Evolutionary conservation across 1,284 basidiomycete species (phyloP), one percentile per base, ranked within the genome.

Genomic region (Porodaedalea pini): DNA sequence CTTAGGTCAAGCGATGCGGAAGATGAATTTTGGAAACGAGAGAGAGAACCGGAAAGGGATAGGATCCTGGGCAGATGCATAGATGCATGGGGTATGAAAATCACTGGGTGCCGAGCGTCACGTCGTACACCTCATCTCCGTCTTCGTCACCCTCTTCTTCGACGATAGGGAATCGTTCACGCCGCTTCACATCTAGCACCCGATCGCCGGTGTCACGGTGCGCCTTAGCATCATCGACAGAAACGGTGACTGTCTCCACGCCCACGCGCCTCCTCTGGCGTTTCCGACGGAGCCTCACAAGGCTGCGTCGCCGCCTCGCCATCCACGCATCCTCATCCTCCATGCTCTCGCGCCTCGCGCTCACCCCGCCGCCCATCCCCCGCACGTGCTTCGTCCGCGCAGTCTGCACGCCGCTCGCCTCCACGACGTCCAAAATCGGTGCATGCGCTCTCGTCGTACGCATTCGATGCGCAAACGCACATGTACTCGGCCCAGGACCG

Each of bases 391-490:
- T n/a, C 17, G 37, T n/a, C 19, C 58, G 60, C 43, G 64, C 55
- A 21, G 55, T 54, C 53, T 66, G 64, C 34, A 75, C 68, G 0
- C 85, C 86, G 6, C 86, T 84, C 4, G 80, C 81, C 32, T 75
- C 72, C 25, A 93, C 77, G 10, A 92, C 80, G 31, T 81, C 78
- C 43, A 74, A 68, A 54, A 94, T 82, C 0, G 88, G 82, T 1
- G 81, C 80, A 65, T 94, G 92, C 15, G 81, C 81, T 39, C 82
- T 79, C 1, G 86, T 77, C 11, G 74, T 84, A 52, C 78, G 80
- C 89, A 91, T 91, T 10, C 88, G 80, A 69, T 89, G 88, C 0
- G 86, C 83, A 65, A 78, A 90, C 3, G 75, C 70, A 64, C 83
- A 88, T 1, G 44, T 19, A 11, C 29, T 25, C 27, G 6, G 29